Evolutionary conservation across 768 basidiomycete genomes (phyloP), one percentile per base, ranked within the genome.

Genomic region (Polyporus arcularius): DNA sequence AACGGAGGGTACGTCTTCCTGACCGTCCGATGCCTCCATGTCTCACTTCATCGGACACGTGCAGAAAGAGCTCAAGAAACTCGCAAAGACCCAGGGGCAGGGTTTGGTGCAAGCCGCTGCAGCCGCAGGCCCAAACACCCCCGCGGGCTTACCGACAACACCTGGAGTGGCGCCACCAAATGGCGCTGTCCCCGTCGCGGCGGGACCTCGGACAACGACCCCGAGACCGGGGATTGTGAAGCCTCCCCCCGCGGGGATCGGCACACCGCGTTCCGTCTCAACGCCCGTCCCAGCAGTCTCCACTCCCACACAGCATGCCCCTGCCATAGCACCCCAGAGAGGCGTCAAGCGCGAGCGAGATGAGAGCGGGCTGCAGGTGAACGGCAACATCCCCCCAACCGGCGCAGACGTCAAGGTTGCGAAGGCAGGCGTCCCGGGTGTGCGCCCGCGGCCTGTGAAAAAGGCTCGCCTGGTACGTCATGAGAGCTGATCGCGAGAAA

Each of bases 21-120:
- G 14, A 15, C 53, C 15, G 2, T 14, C 30, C 14, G 16, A 1
- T 8, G 7, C 18, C 12, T 6, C 14, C 16, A 18, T 41, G 26
- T 21, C 12, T 39, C 32, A 39, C 47, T 46, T 16, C 21, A 11
- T 40, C 26, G 12, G 21, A 21, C 31, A 41, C 21, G 14, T 31
- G 45, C 74, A 90, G 86, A 90, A 89, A 77, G 89, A 90, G 72
- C 78, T 84, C 65, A 89, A 85, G 75, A 84, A 83, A 52, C 80
- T 87, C 38, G 86, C 84, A 58, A 88, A 88, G 67, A 77, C 82
- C 51, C 77, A 79, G 67, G 71, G 68, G n/a, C 76, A 74, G 61
- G 73, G 68, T 42, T 57, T 68, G 26, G 64, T 56, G 2, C 68
- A 68, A 10, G 65, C 65, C 16, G 64, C 61, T 35, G 49, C 70